Conservation (phyloP, 2,329 filamentous ascomycete species). For the Aspergillus terreus region DNA sequence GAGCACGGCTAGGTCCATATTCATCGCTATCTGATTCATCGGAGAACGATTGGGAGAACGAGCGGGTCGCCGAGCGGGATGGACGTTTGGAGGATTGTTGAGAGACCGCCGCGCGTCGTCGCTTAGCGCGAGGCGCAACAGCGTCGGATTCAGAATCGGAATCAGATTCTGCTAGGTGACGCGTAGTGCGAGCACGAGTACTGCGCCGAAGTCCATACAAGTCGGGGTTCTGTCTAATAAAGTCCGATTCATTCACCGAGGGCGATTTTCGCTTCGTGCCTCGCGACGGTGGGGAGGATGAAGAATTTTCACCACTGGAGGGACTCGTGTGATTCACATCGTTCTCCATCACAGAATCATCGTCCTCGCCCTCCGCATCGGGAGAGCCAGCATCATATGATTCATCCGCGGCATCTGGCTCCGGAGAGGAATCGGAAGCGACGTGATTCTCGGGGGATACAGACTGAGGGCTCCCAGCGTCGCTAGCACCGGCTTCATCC, state of each 20-base stretch:
- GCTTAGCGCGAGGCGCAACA: slow-evolving; percentile 46
- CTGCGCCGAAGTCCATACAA: slow-evolving; percentile 92
- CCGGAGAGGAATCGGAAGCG: slow-evolving; percentile 48
- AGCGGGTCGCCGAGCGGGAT: slow-evolving; percentile 46
- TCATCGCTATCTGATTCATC: slow-evolving; percentile 66
- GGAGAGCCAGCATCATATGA: slow-evolving; percentile 37
- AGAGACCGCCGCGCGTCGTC: slow-evolving; percentile 52
- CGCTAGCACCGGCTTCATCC: slow-evolving; percentile 44
- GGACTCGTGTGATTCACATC: slow-evolving; percentile 53
- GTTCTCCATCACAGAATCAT: slow-evolving; percentile 71
- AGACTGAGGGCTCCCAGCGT: slow-evolving; percentile 73
- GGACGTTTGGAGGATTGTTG: slow-evolving; percentile 48
- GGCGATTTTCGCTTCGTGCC: slow-evolving; percentile 69
- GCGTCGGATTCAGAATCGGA: slow-evolving; percentile 70
- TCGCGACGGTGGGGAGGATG: slow-evolving; percentile 67
- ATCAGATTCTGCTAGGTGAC: slow-evolving; percentile 61
- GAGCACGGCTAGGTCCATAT: slow-evolving; percentile 73
- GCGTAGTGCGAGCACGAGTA: slow-evolving; percentile 62
- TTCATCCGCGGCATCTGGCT: slow-evolving; percentile 37
- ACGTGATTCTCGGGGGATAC: slow-evolving; percentile 60
- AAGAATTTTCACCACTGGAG: slow-evolving; percentile 57
- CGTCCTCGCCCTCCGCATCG: slow-evolving; percentile 47
- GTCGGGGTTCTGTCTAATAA: slow-evolving; percentile 87
- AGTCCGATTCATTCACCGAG: slow-evolving; percentile 69
- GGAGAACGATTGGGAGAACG: slow-evolving; percentile 55